Evolutionary conservation across 106 monocot species (phyloP).

Genomic region (Alisma plantagoaquatica): DNA sequence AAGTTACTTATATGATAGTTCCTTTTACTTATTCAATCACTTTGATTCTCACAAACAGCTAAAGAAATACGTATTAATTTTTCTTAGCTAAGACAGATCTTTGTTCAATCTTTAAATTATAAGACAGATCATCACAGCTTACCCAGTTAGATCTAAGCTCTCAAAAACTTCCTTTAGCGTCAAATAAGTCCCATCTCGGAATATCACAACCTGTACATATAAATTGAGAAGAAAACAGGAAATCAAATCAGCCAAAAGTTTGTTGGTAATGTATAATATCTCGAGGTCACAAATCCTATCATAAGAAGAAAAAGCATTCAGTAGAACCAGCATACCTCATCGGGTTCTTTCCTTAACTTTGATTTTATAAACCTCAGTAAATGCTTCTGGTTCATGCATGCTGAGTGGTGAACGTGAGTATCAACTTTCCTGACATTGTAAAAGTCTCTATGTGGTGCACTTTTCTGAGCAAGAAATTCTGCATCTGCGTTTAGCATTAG

Average conservation of each 20-base stretch:
- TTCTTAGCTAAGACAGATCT: no score
- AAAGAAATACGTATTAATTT: no score
- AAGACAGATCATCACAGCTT: no score
- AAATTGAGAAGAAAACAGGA: neutral
- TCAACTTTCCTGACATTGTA: slow-evolving; percentile 99
- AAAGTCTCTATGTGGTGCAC: slow-evolving; percentile 97
- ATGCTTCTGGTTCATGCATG: slow-evolving; percentile 99
- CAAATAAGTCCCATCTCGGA: slow-evolving; percentile 94
- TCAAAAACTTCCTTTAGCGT: slow-evolving; percentile 98
- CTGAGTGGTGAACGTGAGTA: slow-evolving; percentile 99
- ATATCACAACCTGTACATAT: slow-evolving; percentile 79
- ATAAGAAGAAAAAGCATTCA: no score
- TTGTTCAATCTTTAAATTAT: no score
- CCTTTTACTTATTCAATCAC: no score
- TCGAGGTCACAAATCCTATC: no score
- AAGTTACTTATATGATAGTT: no score
- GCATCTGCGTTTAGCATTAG: slow-evolving; percentile 93
- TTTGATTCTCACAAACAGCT: no score
- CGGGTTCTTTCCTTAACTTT: slow-evolving; percentile 92
- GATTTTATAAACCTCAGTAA: slow-evolving; percentile 96
- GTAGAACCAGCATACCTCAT: slow-evolving; percentile 89
- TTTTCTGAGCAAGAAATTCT: slow-evolving; percentile 99
- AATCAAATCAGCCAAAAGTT: neutral
- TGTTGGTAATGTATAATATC: no score
- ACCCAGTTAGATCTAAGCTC: slow-evolving; percentile 98